phyloP scores from a whole-genome alignment of 2,329 filamentous ascomycete species.

The Nemania bipapillata region DNA sequence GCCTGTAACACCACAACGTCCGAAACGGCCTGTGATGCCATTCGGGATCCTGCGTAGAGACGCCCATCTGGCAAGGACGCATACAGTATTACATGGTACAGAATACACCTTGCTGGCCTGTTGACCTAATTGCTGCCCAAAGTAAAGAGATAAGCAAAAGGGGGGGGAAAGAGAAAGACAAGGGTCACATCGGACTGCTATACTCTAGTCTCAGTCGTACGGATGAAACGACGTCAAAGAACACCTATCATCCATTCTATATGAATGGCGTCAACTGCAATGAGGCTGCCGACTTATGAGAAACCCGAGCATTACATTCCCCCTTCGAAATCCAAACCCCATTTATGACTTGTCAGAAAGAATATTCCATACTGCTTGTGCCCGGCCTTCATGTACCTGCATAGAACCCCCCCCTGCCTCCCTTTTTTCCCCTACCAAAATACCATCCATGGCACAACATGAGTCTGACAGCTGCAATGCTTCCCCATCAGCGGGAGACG shows the following conservation, averaged over 20 bases:
- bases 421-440: too few relatives aligned
- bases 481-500: neutral
- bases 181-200: neutral
- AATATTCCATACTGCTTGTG: neutral
- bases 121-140: slow-evolving; percentile 19
- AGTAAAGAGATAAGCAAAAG: neutral
- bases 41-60: slow-evolving; percentile 5
- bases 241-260: neutral
- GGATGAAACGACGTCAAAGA: neutral
- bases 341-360: neutral
- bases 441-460: slow-evolving; percentile 19
- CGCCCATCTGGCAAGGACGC: neutral
- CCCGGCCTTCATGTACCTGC: slow-evolving; percentile 22
- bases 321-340: neutral
- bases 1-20: neutral
- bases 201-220: slow-evolving; percentile 1
- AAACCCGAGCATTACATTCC: too few relatives aligned
- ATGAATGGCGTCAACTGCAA: neutral
- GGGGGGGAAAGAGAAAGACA: too few relatives aligned
- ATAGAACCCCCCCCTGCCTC: slow-evolving; percentile 1
- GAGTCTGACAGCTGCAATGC: slow-evolving; percentile 12
- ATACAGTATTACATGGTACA: neutral
- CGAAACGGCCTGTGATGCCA: neutral
- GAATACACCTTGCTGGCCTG: neutral
- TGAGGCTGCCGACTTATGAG: too few relatives aligned